Evolutionary conservation across 352 stramenopile species (phyloP), one percentile per base, ranked within the genome.

Genomic region (Phytopythium montanum): DNA sequence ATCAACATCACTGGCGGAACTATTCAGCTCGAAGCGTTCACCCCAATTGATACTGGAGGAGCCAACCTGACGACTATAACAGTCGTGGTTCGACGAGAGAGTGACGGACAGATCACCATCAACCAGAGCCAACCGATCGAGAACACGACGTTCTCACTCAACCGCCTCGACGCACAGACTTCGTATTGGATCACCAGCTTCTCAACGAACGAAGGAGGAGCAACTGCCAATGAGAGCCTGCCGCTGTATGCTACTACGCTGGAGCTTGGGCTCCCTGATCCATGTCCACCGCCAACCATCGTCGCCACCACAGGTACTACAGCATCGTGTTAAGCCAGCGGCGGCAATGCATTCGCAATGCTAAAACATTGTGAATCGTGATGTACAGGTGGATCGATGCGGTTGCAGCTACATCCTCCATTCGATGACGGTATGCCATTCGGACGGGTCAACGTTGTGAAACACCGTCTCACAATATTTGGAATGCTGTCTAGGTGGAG

Each of bases 261-360:
- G 2, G 36, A 28, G 12, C 48, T 70, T 13, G 65, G 84, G 50
- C 50, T 70, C 18, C 73, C 77, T 38, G 69, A 57, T 12, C 50
- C 66, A n/a, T 85, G 73, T 39, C 75, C 77, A 5, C 6, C 77
- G 36, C 75, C 75, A 5, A 83, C 46, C 25, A 28, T 83, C 12
- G 26, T 87, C 33, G 61, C 50, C 19, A 58, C 68, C 29, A 85
- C 75, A 60, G 77, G 74, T 87, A n/a, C n/a, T n/a, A n/a, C n/a
- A n/a, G n/a, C n/a, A n/a, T n/a, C n/a, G n/a, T n/a, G n/a, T n/a
- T n/a, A n/a, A n/a, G n/a, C n/a, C n/a, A n/a, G n/a, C n/a, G n/a
- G n/a, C n/a, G n/a, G n/a, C n/a, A n/a, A n/a, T n/a, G n/a, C n/a
- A n/a, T n/a, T 45, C 9, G 6, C n/a, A 25, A 5, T 18, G 5